phyloP scores from a whole-genome alignment of 73 alveolate genomes.

The Breviolum minutum region DNA sequence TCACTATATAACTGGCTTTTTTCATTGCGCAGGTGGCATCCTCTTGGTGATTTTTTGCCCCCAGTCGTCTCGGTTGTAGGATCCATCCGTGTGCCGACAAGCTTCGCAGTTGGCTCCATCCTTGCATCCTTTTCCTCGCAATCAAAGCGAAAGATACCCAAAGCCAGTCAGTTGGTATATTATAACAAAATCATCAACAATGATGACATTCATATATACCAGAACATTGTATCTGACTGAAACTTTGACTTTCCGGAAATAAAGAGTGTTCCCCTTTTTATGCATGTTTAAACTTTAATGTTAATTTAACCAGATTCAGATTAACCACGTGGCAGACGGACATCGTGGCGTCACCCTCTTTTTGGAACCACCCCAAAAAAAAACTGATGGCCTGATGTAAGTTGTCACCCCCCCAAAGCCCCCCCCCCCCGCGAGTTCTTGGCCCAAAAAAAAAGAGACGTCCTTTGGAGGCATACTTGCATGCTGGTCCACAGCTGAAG shows the following conservation, averaged over 20 bases:
- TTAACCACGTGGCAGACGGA: no score
- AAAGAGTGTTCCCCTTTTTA: no score
- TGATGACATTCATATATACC: neutral
- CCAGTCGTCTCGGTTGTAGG: neutral
- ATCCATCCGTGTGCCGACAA: no score
- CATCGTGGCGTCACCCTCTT: no score
- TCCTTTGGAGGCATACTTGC: slow-evolving; percentile 67
- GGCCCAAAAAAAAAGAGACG: neutral
- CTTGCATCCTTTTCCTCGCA: slow-evolving; percentile 58
- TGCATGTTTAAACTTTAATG: neutral
- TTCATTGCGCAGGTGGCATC: no score
- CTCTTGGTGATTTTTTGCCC: neutral
- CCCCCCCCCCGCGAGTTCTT: no score
- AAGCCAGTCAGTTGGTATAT: neutral
- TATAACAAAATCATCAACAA: neutral
- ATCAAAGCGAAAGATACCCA: neutral
- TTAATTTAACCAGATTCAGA: neutral
- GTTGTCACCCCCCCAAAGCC: no score
- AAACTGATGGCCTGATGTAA: no score
- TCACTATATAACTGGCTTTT: no score
- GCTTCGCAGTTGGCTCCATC: slow-evolving; percentile 67
- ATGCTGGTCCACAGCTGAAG: slow-evolving; percentile 73
- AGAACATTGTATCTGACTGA: no score
- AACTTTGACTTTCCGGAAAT: no score
- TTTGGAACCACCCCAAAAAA: no score